Evolutionary conservation across 495 filamentous ascomycete genomes (phyloP).

Genomic region (Pyrenula aspistea): DNA sequence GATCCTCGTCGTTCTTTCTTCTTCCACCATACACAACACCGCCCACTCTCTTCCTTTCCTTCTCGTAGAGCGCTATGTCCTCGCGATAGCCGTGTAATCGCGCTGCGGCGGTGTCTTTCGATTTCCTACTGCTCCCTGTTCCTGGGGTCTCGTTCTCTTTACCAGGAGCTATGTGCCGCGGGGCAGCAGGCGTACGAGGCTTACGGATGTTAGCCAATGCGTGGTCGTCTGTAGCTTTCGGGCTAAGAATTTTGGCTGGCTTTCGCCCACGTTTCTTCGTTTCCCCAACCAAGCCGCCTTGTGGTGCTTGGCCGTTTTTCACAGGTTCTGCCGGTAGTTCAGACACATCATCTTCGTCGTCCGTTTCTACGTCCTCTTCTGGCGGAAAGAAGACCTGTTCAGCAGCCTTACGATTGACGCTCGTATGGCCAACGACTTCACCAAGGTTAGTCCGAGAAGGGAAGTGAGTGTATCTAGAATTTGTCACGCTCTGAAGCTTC

Average conservation of each 20-base stretch:
- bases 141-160: constrained; percentile 86
- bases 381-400: constrained; percentile 41
- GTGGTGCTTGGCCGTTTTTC: constrained; percentile 7
- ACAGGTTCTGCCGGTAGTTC: constrained; percentile 13
- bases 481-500: constrained; percentile 51
- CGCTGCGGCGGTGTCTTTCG: constrained; percentile 70
- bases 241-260: constrained; percentile 11
- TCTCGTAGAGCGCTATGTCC: constrained; percentile 83
- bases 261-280: constrained; percentile 5
- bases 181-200: constrained; percentile 33
- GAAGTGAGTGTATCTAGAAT: constrained; percentile 67
- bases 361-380: constrained; percentile 13
- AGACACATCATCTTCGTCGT: constrained; percentile 10
- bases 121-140: constrained; percentile 66
- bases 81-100: constrained; percentile 63
- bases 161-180: constrained; percentile 32
- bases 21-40: constrained; percentile 65
- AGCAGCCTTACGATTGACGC: constrained; percentile 42
- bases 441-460: constrained; percentile 81
- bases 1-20: constrained; percentile 38
- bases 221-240: constrained; percentile 1
- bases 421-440: constrained; percentile 83
- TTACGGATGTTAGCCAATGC: constrained; percentile 17
- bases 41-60: constrained; percentile 83
- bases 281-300: constrained; percentile 2